Percentiles rank a stretch among this genome's conserved stretches.
Conservation (phyloP, 139 green algal genomes). For the Micractinium sp. region DNA sequence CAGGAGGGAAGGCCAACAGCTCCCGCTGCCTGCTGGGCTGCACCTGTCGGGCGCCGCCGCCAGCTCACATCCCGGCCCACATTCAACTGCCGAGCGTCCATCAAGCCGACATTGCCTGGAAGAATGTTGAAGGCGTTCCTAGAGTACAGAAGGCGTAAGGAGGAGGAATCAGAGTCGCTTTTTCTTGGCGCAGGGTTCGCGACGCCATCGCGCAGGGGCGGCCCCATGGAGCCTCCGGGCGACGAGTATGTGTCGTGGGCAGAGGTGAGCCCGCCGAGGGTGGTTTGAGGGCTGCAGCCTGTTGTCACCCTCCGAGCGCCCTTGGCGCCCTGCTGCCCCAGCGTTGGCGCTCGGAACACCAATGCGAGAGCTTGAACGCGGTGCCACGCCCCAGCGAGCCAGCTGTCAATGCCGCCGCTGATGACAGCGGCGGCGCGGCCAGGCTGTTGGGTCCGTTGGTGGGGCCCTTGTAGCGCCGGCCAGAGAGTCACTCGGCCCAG, state of each 20-base stretch:
- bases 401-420: background rate
- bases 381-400: background rate
- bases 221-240: background rate
- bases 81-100: too few species aligned
- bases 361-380: background rate
- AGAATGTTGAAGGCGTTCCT: background rate
- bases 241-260: slow-evolving; percentile 5
- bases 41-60: too few species aligned
- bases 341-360: background rate
- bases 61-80: too few species aligned
- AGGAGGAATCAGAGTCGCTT: background rate
- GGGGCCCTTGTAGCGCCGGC: background rate
- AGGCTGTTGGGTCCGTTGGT: too few species aligned
- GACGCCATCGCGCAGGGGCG: background rate
- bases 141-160: background rate
- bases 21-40: too few species aligned
- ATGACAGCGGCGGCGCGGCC: background rate
- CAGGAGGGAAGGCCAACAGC: too few species aligned
- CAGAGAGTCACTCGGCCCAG: background rate
- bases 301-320: background rate
- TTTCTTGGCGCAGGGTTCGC: background rate
- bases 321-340: background rate
- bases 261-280: slow-evolving; percentile 2
- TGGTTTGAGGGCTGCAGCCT: background rate
- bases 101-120: too few species aligned